These are phyloP conservation scores for Erodium texanum DNA, from an alignment of 441 rosid genomes.

Conservation along the genomic window DNA sequence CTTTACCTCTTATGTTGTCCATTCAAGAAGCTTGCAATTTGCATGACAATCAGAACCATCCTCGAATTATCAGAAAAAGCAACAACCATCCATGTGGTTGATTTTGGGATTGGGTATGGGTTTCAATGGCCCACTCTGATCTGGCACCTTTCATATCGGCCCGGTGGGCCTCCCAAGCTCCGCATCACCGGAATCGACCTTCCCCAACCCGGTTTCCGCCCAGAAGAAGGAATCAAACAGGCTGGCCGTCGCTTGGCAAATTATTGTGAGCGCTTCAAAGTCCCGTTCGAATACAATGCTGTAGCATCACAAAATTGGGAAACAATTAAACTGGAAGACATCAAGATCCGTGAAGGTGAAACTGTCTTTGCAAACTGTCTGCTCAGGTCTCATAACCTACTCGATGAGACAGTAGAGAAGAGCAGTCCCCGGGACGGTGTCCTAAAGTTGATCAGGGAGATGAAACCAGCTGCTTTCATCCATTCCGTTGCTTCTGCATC, in stretches of 20 bases:
- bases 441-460: conserved; percentile 47
- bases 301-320: conserved; percentile 42
- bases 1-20: conserved; percentile 44
- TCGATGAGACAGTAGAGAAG: conserved; percentile 68
- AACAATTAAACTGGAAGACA: conserved; percentile 52
- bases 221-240: background rate
- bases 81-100: conserved; percentile 53
- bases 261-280: background rate
- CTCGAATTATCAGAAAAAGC: conserved; percentile 37
- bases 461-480: conserved; percentile 52
- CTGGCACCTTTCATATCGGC: conserved; percentile 25
- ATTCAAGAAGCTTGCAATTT: conserved; percentile 41
- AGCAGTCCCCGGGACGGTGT: conserved; percentile 58
- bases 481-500: conserved; percentile 16
- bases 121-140: conserved; percentile 82
- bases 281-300: conserved; percentile 4
- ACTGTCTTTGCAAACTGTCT: conserved; percentile 62
- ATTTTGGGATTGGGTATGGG: conserved; percentile 68
- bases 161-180: conserved; percentile 3
- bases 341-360: conserved; percentile 48
- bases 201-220: conserved; percentile 6
- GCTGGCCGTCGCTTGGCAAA: background rate
- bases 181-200: conserved; percentile 1
- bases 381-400: conserved; percentile 49
- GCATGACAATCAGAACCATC: conserved; percentile 42